These are phyloP conservation scores for Lachnellula arida DNA, from an alignment of 2,329 filamentous ascomycete genomes.

Conservation along the genomic window DNA sequence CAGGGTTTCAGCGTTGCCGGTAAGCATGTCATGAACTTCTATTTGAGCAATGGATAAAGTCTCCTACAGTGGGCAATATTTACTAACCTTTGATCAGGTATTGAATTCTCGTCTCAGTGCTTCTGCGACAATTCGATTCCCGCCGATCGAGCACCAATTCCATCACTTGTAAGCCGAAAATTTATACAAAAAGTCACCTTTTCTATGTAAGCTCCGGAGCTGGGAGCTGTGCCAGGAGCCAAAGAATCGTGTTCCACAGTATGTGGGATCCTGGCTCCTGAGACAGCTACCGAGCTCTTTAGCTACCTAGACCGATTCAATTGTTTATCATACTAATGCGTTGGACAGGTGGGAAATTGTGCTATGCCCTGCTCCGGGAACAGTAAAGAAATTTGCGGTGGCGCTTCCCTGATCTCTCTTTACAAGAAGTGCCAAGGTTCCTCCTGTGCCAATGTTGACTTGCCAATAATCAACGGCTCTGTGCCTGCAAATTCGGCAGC, in stretches of 20 bases:
- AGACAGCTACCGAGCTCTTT: too few species aligned
- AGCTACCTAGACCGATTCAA: too few species aligned
- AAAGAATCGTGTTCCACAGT: too few species aligned
- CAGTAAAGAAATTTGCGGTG: constrained; percentile 29
- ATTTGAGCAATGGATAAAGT: not conserved
- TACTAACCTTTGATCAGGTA: constrained; percentile 17
- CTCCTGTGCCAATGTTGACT: not conserved
- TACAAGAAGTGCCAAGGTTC: constrained; percentile 6
- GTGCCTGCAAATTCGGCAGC: not conserved
- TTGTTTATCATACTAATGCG: too few species aligned
- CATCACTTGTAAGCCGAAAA: constrained; percentile 25
- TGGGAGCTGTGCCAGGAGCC: too few species aligned
- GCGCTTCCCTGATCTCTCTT: constrained; percentile 5
- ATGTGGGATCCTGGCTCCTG: too few species aligned
- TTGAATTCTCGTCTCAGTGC: constrained; percentile 31
- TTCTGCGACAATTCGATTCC: constrained; percentile 23
- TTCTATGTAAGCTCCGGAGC: too few species aligned
- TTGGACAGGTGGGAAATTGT: constrained; percentile 18
- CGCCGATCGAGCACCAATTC: constrained; percentile 12
- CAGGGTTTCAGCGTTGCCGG: constrained; percentile 6
- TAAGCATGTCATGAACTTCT: not conserved
- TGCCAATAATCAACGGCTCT: constrained; percentile 11
- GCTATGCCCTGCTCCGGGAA: constrained; percentile 20
- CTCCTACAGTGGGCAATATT: not conserved
- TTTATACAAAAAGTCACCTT: too few species aligned